Conservation (phyloP, 345 rosid genomes). For the Cardiospermum halicacabum region DNA sequence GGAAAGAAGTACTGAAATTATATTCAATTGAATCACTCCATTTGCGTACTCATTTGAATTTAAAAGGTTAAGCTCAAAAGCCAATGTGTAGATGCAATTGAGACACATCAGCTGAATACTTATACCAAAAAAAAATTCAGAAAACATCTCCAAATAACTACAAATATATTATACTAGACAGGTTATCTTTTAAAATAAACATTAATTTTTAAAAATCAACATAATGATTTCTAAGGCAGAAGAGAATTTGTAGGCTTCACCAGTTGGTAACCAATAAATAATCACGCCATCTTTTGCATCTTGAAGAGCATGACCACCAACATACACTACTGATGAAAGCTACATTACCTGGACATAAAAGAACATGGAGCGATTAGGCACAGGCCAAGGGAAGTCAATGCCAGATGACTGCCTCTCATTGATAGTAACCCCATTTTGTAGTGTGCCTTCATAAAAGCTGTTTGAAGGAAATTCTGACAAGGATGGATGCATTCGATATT, state of each 20-base stretch:
- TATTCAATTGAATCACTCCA: not conserved
- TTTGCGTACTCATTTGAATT: not conserved
- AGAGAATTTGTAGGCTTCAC: not conserved
- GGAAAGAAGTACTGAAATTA: not conserved
- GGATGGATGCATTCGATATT: conserved; percentile 98
- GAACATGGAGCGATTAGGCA: conserved; percentile 97
- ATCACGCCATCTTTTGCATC: not conserved
- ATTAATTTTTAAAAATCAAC: too few relatives aligned
- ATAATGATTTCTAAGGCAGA: not conserved
- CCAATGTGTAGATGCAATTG: not conserved
- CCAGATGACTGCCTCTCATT: conserved; percentile 95
- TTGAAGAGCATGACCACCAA: not conserved
- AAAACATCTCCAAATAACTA: not conserved
- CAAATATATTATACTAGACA: not conserved
- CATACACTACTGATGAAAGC: not conserved
- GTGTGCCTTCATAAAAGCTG: conserved; percentile 96
- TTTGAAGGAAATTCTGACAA: conserved; percentile 98
- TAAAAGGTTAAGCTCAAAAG: not conserved
- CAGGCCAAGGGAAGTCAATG: conserved; percentile 99
- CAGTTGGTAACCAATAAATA: not conserved
- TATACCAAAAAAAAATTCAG: not conserved
- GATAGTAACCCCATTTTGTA: conserved; percentile 97
- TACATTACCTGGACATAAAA: conserved; percentile 87
- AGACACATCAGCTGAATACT: not conserved
- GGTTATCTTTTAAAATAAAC: not conserved